A percentile compares a stretch with the other conserved stretches of the same genome.
Conservation (phyloP, 169 alveolate species). For the Babesia bigemina region DNA sequence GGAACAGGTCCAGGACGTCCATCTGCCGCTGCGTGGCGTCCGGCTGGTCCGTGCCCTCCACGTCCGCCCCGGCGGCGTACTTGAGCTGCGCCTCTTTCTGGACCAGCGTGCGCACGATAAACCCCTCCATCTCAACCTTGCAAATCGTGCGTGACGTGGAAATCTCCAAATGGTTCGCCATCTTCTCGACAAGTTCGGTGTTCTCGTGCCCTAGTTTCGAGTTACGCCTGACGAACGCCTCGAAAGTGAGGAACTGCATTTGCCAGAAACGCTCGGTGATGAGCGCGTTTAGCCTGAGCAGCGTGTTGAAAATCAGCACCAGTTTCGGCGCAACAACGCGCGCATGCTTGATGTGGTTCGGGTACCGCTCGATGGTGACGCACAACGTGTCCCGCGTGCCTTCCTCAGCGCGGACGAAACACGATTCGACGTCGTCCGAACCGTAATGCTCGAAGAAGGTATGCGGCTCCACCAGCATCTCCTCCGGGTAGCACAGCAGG, state of each 20-base stretch:
- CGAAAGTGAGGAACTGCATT: conserved; percentile 7
- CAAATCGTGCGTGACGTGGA: not conserved
- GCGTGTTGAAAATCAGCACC: conserved; percentile 15
- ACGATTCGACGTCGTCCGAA: conserved; percentile 1
- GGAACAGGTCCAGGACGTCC: conserved; percentile 17
- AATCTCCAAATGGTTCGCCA: not conserved
- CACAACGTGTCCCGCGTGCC: not conserved
- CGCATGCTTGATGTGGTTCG: conserved; percentile 15
- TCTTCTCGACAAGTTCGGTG: not conserved
- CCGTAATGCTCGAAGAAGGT: conserved; percentile 23
- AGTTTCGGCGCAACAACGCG: conserved; percentile 4
- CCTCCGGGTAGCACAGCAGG: conserved; percentile 35
- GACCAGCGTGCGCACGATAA: conserved; percentile 10
- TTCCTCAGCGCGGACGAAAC: not conserved
- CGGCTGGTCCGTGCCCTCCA: not conserved
- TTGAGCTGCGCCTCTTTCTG: not conserved
- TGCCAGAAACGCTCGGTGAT: conserved; percentile 3
- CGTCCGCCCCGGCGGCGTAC: not conserved
- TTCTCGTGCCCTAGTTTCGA: not conserved
- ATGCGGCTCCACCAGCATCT: conserved; percentile 8
- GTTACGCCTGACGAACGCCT: conserved; percentile 1
- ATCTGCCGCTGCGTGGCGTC: not conserved
- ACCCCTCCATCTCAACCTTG: not conserved
- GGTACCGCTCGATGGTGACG: conserved; percentile 6
- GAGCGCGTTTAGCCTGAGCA: not conserved